A percentile compares a stretch with the other conserved stretches of the same genome.
phyloP scores from a whole-genome alignment of 1,139 yeast genomes.

The Scheffersomyces segobiensis region DNA sequence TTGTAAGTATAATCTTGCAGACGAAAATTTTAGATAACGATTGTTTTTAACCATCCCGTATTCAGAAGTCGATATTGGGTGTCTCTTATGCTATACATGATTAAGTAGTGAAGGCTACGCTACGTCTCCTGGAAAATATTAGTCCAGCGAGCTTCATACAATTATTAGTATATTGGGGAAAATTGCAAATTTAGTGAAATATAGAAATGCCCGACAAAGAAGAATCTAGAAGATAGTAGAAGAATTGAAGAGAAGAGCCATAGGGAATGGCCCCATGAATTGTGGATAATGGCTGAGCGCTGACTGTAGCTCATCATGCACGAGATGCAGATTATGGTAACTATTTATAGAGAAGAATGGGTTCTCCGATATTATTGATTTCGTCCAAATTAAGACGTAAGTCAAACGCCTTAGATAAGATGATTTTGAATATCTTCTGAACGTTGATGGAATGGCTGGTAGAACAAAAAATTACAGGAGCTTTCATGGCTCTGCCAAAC shows the following conservation, averaged over 20 bases:
- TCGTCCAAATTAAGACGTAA: constrained; percentile 83
- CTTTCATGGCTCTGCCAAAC: constrained; percentile 89
- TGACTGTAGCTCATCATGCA: not conserved
- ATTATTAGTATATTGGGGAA: not conserved
- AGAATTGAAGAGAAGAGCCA: constrained; percentile 3
- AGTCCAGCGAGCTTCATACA: not conserved
- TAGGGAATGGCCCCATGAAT: not conserved
- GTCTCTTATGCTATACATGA: too few relatives aligned
- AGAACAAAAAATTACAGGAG: constrained; percentile 88
- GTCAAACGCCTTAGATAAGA: constrained; percentile 90
- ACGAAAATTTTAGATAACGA: too few relatives aligned
- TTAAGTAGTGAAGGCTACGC: too few relatives aligned
- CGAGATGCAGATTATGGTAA: not conserved
- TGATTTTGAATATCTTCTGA: constrained; percentile 90
- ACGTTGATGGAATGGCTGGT: constrained; percentile 92
- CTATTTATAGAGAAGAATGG: constrained; percentile 69
- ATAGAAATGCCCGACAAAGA: not conserved
- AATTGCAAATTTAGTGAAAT: not conserved
- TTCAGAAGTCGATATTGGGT: too few relatives aligned
- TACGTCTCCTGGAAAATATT: too few relatives aligned
- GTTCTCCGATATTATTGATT: constrained; percentile 82
- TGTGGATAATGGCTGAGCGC: not conserved
- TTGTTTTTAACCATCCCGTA: too few relatives aligned
- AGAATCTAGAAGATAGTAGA: not conserved
- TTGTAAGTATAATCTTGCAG: too few relatives aligned